Evolutionary conservation across 2,329 filamentous ascomycete species (phyloP).

Genomic region (Hypoxylon rubiginosum): DNA sequence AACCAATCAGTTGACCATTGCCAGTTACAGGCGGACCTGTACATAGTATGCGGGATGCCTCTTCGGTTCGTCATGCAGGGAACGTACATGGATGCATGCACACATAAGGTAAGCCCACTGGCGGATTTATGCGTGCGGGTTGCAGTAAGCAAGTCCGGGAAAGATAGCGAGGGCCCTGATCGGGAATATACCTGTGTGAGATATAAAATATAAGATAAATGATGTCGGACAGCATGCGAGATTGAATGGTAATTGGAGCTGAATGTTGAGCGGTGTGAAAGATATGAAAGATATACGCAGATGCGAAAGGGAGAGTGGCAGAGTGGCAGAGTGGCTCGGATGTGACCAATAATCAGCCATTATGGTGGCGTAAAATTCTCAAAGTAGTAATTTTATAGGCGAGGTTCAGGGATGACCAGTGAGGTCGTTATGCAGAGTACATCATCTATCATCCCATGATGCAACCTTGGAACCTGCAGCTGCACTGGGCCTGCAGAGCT

Average conservation of each 20-base stretch:
- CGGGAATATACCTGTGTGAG: background rate
- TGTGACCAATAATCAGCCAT: constrained; percentile 29
- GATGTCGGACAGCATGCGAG: constrained; percentile 13
- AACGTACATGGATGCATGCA: constrained; percentile 5
- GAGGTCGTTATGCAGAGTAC: constrained; percentile 1
- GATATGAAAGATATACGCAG: constrained; percentile 6
- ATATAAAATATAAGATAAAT: background rate
- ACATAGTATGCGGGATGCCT: constrained; percentile 17
- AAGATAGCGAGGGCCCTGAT: background rate
- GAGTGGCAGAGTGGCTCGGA: no score
- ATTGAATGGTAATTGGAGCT: constrained; percentile 7
- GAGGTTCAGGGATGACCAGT: constrained; percentile 26
- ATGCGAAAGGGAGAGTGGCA: no score
- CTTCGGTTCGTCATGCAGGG: constrained; percentile 24
- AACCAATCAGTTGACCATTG: constrained; percentile 20
- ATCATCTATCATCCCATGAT: constrained; percentile 35
- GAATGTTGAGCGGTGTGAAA: constrained; percentile 32
- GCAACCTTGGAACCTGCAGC: constrained; percentile 25
- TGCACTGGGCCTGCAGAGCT: constrained; percentile 2
- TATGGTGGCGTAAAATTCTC: constrained; percentile 29
- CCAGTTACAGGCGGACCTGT: constrained; percentile 6
- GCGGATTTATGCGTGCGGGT: constrained; percentile 34
- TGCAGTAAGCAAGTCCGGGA: constrained; percentile 16
- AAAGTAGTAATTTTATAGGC: constrained; percentile 33
- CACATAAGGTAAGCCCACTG: constrained; percentile 11